phyloP scores from a whole-genome alignment of 257 asterid genomes.

The Fraxinus excelsior region DNA sequence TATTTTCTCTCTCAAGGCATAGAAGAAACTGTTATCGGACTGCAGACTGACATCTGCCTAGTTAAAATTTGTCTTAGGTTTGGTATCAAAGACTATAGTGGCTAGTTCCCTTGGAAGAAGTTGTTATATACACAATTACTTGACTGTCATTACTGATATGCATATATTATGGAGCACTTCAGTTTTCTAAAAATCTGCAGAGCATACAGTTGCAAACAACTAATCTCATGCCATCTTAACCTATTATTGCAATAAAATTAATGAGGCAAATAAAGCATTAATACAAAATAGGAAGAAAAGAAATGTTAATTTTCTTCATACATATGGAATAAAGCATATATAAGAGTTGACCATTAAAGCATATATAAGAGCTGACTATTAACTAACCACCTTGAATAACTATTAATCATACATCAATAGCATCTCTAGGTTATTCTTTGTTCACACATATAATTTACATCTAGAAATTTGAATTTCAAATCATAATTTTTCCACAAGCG shows the following conservation, averaged over 20 bases:
- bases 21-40: not conserved
- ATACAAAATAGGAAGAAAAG: not conserved
- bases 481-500: slow-evolving; percentile 1
- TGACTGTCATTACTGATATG: not conserved
- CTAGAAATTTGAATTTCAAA: not conserved
- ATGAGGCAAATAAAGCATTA: not conserved
- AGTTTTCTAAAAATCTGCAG: not conserved
- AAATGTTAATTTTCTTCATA: not conserved
- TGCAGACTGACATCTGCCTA: not conserved
- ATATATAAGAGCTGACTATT: not conserved
- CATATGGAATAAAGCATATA: not conserved
- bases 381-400: not conserved
- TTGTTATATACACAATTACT: not conserved
- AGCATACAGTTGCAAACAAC: not conserved
- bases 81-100: not conserved
- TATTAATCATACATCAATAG: not conserved
- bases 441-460: not conserved
- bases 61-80: not conserved
- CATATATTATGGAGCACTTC: not conserved
- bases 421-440: not conserved
- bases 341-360: not conserved
- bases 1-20: not conserved
- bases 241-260: not conserved
- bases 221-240: not conserved
- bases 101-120: not conserved